A percentile compares a stretch with the other conserved stretches of the same genome.
phyloP scores from a whole-genome alignment of 2,329 filamentous ascomycete species.

The Arthrobotrys musiformis region DNA sequence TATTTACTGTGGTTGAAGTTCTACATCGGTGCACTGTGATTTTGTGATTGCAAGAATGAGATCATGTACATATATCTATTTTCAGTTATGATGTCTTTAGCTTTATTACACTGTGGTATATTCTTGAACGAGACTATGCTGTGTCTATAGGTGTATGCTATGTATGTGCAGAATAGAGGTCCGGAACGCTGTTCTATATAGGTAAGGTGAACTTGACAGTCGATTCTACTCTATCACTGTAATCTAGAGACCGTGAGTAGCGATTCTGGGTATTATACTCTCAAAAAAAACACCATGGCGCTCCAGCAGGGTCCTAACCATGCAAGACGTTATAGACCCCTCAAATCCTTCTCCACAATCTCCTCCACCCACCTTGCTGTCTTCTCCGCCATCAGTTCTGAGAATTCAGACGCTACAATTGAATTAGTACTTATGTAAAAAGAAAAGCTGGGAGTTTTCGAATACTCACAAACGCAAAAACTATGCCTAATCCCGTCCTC shows the following conservation, averaged over 20 bases:
- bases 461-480: constrained; percentile 69
- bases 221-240: not conserved
- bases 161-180: too few relatives aligned
- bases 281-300: too few relatives aligned
- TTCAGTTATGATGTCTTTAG: too few relatives aligned
- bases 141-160: too few relatives aligned
- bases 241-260: not conserved
- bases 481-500: constrained; percentile 70
- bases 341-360: constrained; percentile 54
- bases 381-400: constrained; percentile 67
- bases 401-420: constrained; percentile 63
- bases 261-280: not conserved
- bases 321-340: not conserved
- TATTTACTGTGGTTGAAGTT: too few relatives aligned
- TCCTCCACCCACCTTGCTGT: constrained; percentile 62
- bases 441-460: not conserved
- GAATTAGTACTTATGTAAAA: not conserved
- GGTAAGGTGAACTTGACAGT: not conserved
- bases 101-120: too few relatives aligned
- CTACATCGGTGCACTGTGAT: too few relatives aligned
- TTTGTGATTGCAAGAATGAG: too few relatives aligned
- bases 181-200: not conserved
- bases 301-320: too few relatives aligned
- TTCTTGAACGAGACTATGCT: too few relatives aligned
- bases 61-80: too few relatives aligned